A percentile compares a stretch with the other conserved stretches of the same genome.
phyloP scores from a whole-genome alignment of 441 rosid genomes.

The Populus trichocarpa region DNA sequence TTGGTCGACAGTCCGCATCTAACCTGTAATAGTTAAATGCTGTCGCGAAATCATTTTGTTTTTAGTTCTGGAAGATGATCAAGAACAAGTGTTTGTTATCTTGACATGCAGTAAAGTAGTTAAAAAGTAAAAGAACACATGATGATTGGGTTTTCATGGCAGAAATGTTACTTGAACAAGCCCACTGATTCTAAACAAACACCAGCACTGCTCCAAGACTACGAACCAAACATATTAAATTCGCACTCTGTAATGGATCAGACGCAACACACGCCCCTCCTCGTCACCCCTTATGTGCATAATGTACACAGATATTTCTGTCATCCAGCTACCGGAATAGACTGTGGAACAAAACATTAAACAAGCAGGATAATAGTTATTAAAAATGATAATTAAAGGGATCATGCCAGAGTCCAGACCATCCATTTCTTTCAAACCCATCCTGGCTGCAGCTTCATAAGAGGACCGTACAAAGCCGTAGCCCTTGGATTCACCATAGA shows the following conservation, averaged over 20 bases:
- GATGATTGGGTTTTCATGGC: neutral
- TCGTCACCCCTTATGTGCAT: constrained; percentile 37
- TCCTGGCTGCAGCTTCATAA: constrained; percentile 48
- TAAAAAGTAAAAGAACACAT: no score
- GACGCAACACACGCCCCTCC: neutral
- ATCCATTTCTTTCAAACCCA: constrained; percentile 56
- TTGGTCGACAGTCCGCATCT: no score
- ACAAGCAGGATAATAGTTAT: no score
- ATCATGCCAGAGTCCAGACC: constrained; percentile 46
- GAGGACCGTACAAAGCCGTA: constrained; percentile 59
- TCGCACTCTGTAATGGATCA: neutral
- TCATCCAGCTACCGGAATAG: constrained; percentile 49
- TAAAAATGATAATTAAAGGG: neutral
- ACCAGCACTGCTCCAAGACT: no score
- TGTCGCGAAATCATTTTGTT: no score
- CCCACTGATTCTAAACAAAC: no score
- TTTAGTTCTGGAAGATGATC: no score
- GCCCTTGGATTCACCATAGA: constrained; percentile 63
- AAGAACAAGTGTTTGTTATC: no score
- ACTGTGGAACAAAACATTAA: constrained; percentile 2
- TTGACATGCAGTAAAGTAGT: no score
- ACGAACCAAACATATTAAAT: neutral
- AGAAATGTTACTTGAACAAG: neutral
- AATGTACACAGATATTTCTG: constrained; percentile 48
- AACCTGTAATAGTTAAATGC: no score